phyloP scores from a whole-genome alignment of 352 stramenopile genomes.

The Globisporangium nunn region DNA sequence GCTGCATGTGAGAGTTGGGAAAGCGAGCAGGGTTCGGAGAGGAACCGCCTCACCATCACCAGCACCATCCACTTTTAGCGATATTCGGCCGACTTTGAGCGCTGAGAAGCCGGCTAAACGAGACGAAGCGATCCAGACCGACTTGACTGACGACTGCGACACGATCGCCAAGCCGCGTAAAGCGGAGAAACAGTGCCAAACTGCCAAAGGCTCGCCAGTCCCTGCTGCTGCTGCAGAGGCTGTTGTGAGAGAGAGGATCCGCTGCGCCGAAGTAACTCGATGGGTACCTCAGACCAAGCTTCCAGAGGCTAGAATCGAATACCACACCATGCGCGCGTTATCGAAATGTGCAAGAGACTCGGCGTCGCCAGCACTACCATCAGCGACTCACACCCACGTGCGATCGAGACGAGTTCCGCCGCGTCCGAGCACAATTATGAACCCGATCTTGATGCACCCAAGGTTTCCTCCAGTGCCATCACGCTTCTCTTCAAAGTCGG shows the following conservation, averaged over 20 bases:
- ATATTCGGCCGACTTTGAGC: neutral
- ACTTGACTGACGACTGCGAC: neutral
- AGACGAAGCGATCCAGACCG: conserved; percentile 11
- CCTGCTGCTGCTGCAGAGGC: neutral
- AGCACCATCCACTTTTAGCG: neutral
- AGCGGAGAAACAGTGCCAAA: conserved; percentile 4
- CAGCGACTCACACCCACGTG: neutral
- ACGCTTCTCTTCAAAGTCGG: conserved; percentile 32
- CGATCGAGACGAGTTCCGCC: neutral
- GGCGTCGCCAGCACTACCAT: neutral
- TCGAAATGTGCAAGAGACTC: neutral
- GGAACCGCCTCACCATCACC: neutral
- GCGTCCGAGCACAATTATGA: conserved; percentile 6
- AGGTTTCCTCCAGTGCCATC: conserved; percentile 35
- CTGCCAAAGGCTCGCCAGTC: neutral
- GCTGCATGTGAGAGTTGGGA: neutral
- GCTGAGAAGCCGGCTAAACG: neutral
- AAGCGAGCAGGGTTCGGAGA: neutral
- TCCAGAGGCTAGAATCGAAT: neutral
- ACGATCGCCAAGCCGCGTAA: neutral
- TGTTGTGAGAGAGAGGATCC: neutral
- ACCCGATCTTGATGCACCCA: conserved; percentile 44
- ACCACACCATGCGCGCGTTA: neutral
- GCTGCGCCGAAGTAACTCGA: neutral
- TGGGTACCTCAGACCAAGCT: neutral